Percentiles rank a stretch among this genome's conserved stretches.
Evolutionary conservation across 805 yeast genomes (phyloP).

Genomic region (Kluyveromyces siamensis): DNA sequence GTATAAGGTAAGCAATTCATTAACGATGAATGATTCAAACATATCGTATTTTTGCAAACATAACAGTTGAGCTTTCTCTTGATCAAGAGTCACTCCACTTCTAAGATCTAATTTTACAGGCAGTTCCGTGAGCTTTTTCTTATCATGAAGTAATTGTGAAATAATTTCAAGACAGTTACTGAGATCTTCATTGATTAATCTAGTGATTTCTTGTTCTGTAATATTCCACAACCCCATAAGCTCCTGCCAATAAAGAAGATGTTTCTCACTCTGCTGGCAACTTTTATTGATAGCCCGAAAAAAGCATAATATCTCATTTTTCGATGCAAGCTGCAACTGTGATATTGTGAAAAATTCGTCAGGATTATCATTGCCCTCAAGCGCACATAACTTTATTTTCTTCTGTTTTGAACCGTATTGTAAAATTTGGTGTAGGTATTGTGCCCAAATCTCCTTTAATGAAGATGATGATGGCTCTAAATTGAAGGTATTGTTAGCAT

Average conservation of each 20-base stretch:
- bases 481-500: background rate
- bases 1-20: constrained; percentile 34
- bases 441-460: background rate
- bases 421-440: background rate
- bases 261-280: background rate
- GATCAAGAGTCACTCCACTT: constrained; percentile 32
- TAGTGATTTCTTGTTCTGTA: constrained; percentile 4
- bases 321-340: background rate
- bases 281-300: background rate
- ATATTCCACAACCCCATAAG: constrained; percentile 6
- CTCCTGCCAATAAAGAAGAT: constrained; percentile 1
- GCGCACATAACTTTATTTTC: background rate
- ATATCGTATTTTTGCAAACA: constrained; percentile 45
- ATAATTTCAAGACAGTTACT: constrained; percentile 3
- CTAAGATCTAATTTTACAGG: constrained; percentile 36
- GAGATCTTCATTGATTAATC: background rate
- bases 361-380: background rate
- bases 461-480: background rate
- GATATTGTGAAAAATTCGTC: background rate
- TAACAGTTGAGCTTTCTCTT: constrained; percentile 44
- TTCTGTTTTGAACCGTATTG: background rate
- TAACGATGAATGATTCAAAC: constrained; percentile 44
- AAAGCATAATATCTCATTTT: background rate
- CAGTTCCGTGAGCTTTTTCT: constrained; percentile 43
- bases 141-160: background rate